Conservation (phyloP, 2,329 filamentous ascomycete species). For the Sarocladium oryzae region DNA sequence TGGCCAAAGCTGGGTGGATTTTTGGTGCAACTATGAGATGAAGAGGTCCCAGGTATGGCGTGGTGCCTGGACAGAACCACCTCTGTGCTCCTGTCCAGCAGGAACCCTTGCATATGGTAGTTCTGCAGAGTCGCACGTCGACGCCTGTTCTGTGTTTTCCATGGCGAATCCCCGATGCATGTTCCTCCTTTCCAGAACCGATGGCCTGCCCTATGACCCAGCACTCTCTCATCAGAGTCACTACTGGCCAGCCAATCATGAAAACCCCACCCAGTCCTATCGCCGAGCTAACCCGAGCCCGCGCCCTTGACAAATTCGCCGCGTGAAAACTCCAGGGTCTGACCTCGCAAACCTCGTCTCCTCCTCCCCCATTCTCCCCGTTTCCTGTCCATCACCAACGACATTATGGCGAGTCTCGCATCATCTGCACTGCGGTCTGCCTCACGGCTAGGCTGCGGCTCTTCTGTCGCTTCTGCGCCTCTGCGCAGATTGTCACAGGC, state of each 20-base stretch:
- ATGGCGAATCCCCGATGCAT: no score
- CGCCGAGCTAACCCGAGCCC: slow-evolving; percentile 21
- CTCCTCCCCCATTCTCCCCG: slow-evolving; percentile 14
- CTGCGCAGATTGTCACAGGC: slow-evolving; percentile 21
- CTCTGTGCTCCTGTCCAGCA: neutral
- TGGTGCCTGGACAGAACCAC: neutral
- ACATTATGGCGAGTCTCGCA: slow-evolving; percentile 56
- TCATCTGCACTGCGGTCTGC: slow-evolving; percentile 70
- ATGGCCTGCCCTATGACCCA: no score
- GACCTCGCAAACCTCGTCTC: slow-evolving; percentile 14
- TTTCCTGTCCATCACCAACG: slow-evolving; percentile 2
- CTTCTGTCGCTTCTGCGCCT: slow-evolving; percentile 30
- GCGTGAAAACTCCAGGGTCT: slow-evolving; percentile 12
- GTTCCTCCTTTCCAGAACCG: no score
- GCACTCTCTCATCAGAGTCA: slow-evolving; percentile 6
- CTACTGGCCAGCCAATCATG: slow-evolving; percentile 24
- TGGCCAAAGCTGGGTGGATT: neutral
- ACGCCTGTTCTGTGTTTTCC: no score
- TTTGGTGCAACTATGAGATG: neutral
- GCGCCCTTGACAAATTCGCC: slow-evolving; percentile 26
- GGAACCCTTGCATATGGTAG: neutral
- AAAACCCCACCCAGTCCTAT: slow-evolving; percentile 17
- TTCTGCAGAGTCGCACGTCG: no score
- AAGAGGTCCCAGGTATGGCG: neutral
- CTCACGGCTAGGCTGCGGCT: slow-evolving; percentile 47